phyloP scores from a whole-genome alignment of 768 basidiomycete genomes.

The Lentinus tigrinus region DNA sequence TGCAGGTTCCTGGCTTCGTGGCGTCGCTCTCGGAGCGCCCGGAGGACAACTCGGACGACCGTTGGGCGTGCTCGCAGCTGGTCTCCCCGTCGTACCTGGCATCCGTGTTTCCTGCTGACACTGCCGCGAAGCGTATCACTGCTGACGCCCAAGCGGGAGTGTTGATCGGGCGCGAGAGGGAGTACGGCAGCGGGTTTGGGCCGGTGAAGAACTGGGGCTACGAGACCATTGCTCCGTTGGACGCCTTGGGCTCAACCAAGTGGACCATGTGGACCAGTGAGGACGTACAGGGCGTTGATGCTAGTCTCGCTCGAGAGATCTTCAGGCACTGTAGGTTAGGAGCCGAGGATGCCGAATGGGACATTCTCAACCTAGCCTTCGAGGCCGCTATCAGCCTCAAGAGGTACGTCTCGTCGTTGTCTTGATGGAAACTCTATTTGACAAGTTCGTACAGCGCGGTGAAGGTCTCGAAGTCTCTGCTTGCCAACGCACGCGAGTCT shows the following conservation, averaged over 20 bases:
- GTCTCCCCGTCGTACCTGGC: conserved; percentile 44
- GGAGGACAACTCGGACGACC: conserved; percentile 57
- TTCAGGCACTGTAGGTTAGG: conserved; percentile 55
- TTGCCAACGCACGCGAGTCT: conserved; percentile 57
- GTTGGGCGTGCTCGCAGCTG: conserved; percentile 58
- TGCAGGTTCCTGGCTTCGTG: conserved; percentile 68
- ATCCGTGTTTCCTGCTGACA: conserved; percentile 49
- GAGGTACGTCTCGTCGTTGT: conserved; percentile 38
- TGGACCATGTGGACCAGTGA: conserved; percentile 42
- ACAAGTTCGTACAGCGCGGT: conserved; percentile 47
- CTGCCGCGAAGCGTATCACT: conserved; percentile 32
- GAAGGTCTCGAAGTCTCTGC: conserved; percentile 63
- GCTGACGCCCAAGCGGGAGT: conserved; percentile 67
- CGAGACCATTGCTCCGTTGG: conserved; percentile 54
- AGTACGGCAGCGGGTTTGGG: conserved; percentile 61
- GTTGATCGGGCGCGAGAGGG: conserved; percentile 63
- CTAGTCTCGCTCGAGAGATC: conserved; percentile 50
- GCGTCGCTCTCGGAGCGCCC: conserved; percentile 34
- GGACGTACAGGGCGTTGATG: conserved; percentile 54
- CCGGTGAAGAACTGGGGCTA: conserved; percentile 67
- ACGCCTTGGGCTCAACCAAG: conserved; percentile 39
- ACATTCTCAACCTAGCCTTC: conserved; percentile 62
- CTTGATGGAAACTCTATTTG: background rate
- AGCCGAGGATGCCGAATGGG: conserved; percentile 59
- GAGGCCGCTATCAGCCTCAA: conserved; percentile 61